Conservation (phyloP, 768 basidiomycete species). For the Pisolithus tinctorius region DNA sequence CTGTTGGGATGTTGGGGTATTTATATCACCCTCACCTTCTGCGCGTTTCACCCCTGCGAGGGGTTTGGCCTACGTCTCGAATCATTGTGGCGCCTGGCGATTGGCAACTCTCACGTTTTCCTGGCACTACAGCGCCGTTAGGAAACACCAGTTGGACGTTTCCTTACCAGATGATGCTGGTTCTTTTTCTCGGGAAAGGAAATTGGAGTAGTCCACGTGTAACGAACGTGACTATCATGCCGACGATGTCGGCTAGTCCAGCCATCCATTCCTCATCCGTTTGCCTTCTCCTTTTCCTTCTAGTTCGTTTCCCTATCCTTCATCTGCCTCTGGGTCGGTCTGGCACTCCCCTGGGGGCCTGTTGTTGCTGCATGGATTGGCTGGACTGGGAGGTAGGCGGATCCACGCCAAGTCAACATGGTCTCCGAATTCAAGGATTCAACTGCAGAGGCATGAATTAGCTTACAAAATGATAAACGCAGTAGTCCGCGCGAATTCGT, state of each 20-base stretch:
- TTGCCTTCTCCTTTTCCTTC: constrained; percentile 7
- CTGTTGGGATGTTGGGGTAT: no score
- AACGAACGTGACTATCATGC: not conserved
- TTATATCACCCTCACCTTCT: not conserved
- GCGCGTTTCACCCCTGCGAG: not conserved
- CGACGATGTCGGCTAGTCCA: not conserved
- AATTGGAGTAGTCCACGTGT: not conserved
- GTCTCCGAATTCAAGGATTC: no score
- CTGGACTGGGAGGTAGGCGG: no score
- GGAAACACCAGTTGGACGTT: not conserved
- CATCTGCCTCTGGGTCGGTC: constrained; percentile 18
- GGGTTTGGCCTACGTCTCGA: not conserved
- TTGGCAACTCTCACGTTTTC: not conserved
- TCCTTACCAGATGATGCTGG: not conserved
- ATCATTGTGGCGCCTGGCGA: not conserved
- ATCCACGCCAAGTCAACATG: no score
- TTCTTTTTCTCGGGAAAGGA: not conserved
- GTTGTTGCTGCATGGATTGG: no score
- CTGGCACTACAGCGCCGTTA: not conserved
- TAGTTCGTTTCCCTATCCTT: constrained; percentile 20
- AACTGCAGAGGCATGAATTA: no score
- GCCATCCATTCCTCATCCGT: constrained; percentile 19
- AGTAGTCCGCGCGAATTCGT: no score
- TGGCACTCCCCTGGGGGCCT: not conserved
- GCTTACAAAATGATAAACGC: no score